These are phyloP conservation scores for Phytophthora colocasiae DNA, from an alignment of 352 stramenopile species.

Conservation along the genomic window DNA sequence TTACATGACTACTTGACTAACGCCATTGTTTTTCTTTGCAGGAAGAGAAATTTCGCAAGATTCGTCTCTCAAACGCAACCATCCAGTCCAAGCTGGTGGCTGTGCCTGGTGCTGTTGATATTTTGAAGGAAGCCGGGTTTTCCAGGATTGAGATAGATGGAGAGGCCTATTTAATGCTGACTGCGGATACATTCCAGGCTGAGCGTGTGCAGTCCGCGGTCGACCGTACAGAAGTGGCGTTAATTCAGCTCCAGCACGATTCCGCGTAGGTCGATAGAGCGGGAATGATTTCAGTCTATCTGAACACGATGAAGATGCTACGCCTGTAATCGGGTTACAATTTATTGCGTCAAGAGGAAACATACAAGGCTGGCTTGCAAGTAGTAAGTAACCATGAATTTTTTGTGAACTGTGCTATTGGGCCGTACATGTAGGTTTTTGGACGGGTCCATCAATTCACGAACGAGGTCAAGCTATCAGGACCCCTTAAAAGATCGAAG, in stretches of 20 bases:
- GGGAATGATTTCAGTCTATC: constrained; percentile 4
- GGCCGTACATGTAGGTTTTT: neutral
- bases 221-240: constrained; percentile 68
- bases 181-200: constrained; percentile 38
- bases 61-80: constrained; percentile 61
- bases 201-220: constrained; percentile 64
- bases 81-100: constrained; percentile 76
- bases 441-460: neutral
- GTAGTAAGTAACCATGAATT: neutral
- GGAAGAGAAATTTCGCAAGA: constrained; percentile 79
- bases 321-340: neutral
- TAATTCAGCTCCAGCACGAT: constrained; percentile 75
- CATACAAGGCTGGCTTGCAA: constrained; percentile 2
- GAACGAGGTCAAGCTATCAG: neutral
- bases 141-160: constrained; percentile 44
- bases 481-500: constrained; percentile 27
- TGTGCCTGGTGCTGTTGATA: constrained; percentile 59
- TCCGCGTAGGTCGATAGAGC: constrained; percentile 31
- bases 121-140: constrained; percentile 71
- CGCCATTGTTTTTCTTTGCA: constrained; percentile 21
- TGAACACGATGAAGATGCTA: constrained; percentile 33
- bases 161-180: constrained; percentile 68
- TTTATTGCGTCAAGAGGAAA: neutral
- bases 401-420: neutral
- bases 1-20: constrained; percentile 2